phyloP scores from a whole-genome alignment of 805 yeast species.

The Yarrowia sp. region DNA sequence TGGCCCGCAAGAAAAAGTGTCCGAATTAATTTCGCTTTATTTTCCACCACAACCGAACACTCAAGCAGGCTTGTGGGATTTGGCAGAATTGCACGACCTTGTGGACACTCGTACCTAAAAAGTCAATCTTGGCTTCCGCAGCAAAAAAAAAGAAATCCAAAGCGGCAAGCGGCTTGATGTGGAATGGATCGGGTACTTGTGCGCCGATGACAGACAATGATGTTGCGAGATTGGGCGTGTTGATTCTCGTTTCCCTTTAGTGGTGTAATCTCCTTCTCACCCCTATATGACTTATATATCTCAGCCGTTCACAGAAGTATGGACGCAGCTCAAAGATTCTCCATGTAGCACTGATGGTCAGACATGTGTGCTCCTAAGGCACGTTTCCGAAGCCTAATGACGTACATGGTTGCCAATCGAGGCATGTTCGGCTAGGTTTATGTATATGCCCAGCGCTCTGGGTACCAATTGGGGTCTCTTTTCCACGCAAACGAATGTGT shows the following conservation, averaged over 20 bases:
- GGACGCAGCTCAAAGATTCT: background rate
- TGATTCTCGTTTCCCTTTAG: background rate
- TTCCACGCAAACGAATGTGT: background rate
- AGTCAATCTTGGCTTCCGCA: slow-evolving; percentile 3
- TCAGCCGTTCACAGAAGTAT: background rate
- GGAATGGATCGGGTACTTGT: too few relatives aligned
- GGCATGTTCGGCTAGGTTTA: background rate
- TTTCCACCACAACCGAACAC: background rate
- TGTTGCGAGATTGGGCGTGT: background rate
- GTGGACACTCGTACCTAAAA: slow-evolving; percentile 10
- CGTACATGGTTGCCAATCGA: background rate
- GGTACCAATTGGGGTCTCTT: background rate
- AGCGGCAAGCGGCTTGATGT: background rate
- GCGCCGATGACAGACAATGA: background rate
- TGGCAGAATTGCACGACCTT: slow-evolving; percentile 8
- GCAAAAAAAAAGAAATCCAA: background rate
- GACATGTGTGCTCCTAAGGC: background rate
- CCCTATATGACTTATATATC: background rate
- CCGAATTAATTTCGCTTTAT: slow-evolving; percentile 1
- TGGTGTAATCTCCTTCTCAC: too few relatives aligned
- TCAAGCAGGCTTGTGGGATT: background rate
- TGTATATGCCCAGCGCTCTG: background rate
- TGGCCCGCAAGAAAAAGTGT: background rate
- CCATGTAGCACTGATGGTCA: background rate
- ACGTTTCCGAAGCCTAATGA: slow-evolving; percentile 8